A percentile compares a stretch with the other conserved stretches of the same genome.
These are phyloP conservation scores for Dryas alaskensis DNA, from an alignment of 306 rosid genomes.

Conservation along the genomic window DNA sequence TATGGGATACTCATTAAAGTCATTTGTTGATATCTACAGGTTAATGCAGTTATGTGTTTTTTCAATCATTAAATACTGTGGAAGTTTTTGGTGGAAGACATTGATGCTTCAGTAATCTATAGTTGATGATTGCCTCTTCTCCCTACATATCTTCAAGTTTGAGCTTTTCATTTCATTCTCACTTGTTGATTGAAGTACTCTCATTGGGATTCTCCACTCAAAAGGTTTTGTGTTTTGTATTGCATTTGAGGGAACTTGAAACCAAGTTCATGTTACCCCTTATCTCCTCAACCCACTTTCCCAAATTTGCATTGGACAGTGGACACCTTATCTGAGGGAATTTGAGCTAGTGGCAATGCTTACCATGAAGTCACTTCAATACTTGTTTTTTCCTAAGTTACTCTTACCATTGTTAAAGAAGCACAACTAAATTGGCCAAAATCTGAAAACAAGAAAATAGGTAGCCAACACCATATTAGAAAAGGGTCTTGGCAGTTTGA, in stretches of 20 bases:
- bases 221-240: neutral
- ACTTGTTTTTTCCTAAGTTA: neutral
- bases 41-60: slow-evolving; percentile 27
- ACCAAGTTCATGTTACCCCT: neutral
- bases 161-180: no score
- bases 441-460: no score
- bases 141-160: neutral
- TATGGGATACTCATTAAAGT: slow-evolving; percentile 20
- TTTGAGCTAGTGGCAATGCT: neutral
- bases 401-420: neutral
- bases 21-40: slow-evolving; percentile 5
- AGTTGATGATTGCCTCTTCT: neutral
- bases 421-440: no score
- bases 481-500: no score
- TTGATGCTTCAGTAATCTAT: neutral
- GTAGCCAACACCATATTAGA: no score
- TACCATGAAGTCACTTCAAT: neutral
- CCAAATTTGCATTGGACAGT: no score
- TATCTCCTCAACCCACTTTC: no score
- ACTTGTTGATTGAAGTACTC: no score
- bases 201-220: no score
- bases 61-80: neutral
- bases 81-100: neutral
- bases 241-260: neutral
- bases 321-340: no score